A percentile compares a stretch with the other conserved stretches of the same genome.
These are phyloP conservation scores for Suillus brevipes DNA, from an alignment of 768 basidiomycete genomes.

Conservation along the genomic window DNA sequence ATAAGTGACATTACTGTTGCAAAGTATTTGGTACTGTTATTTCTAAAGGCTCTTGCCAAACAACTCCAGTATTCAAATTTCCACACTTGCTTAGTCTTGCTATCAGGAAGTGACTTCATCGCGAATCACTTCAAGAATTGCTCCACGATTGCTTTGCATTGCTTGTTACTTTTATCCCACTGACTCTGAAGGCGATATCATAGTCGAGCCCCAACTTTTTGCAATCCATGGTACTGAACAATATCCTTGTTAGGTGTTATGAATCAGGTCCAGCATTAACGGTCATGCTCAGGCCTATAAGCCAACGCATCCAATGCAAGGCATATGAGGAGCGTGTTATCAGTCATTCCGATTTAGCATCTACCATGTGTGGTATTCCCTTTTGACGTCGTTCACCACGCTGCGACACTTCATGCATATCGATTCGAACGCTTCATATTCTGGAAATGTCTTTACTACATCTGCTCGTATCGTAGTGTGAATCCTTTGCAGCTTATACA, in stretches of 20 bases:
- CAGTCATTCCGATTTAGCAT: neutral
- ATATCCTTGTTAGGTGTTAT: neutral
- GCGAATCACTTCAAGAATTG: neutral
- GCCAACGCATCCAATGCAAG: neutral
- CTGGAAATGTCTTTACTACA: neutral
- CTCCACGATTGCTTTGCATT: neutral
- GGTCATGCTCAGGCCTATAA: neutral
- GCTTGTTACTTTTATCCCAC: no score
- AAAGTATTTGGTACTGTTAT: neutral
- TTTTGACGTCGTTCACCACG: neutral
- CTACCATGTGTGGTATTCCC: neutral
- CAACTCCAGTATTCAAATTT: neutral
- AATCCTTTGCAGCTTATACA: constrained; percentile 3
- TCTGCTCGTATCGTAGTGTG: neutral
- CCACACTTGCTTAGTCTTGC: no score
- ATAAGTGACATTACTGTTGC: neutral
- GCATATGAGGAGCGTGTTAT: no score
- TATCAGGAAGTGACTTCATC: no score
- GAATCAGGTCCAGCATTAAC: neutral
- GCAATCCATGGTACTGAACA: no score
- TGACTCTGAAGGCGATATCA: no score
- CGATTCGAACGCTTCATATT: neutral
- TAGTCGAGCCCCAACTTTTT: no score
- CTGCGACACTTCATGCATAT: neutral
- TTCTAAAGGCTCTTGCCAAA: neutral